Evolutionary conservation across 2,329 filamentous ascomycete genomes (phyloP).

Genomic region (Aspergillus alliaceus): DNA sequence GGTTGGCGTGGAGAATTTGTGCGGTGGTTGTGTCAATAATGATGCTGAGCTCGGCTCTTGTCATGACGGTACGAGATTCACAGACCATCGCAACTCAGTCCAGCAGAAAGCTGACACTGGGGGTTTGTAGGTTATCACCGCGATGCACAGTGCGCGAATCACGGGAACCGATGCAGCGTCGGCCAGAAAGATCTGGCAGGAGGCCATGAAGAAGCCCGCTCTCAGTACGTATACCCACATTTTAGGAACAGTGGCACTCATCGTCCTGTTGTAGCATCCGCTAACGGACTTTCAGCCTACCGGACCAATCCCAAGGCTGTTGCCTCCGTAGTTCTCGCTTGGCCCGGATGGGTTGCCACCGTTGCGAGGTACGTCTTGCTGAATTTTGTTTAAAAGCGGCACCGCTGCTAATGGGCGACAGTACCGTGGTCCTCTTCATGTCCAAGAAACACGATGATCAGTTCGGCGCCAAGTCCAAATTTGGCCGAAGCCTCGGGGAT

Average conservation of each 20-base stretch:
- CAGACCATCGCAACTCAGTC: too few species aligned
- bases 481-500: background rate
- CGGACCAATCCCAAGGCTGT: background rate
- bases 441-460: constrained; percentile 35
- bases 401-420: constrained; percentile 49
- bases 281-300: background rate
- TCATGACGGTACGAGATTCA: background rate
- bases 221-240: background rate
- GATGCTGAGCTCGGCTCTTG: constrained; percentile 41
- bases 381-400: too few species aligned
- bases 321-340: background rate
- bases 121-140: background rate
- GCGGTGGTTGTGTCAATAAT: constrained; percentile 51
- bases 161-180: background rate
- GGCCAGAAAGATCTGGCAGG: background rate
- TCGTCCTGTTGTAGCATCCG: fast-evolving
- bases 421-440: constrained; percentile 30
- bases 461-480: constrained; percentile 13
- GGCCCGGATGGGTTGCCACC: background rate
- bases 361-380: background rate
- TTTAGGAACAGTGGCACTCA: fast-evolving
- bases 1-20: constrained; percentile 56
- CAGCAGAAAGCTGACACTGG: too few species aligned
- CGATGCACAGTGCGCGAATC: background rate
- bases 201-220: background rate